These are phyloP conservation scores for Lentinus brumalis DNA, from an alignment of 768 basidiomycete genomes.

Conservation along the genomic window DNA sequence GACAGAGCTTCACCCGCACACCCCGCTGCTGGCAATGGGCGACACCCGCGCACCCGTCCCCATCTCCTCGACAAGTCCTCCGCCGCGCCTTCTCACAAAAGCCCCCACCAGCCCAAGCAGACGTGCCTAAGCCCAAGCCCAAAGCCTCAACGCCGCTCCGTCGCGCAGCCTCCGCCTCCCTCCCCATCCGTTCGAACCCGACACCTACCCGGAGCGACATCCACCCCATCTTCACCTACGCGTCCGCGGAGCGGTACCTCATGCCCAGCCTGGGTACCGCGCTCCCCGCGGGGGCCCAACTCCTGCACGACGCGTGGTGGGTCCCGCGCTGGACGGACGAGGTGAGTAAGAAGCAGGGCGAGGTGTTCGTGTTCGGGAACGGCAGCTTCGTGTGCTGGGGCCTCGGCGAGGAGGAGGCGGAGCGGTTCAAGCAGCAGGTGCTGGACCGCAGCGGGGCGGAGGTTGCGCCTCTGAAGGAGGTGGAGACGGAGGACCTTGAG, in stretches of 20 bases:
- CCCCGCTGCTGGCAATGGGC: slow-evolving; percentile 3
- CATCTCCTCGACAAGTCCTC: neutral
- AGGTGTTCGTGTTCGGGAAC: slow-evolving; percentile 86
- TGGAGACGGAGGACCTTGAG: slow-evolving; percentile 89
- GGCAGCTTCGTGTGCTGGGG: slow-evolving; percentile 94
- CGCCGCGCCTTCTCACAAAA: slow-evolving; percentile 2
- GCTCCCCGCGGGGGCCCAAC: slow-evolving; percentile 56
- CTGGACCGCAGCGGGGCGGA: slow-evolving; percentile 59
- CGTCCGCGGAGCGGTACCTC: slow-evolving; percentile 84
- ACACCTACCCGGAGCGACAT: slow-evolving; percentile 85
- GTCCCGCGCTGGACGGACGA: slow-evolving; percentile 63
- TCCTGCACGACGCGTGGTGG: slow-evolving; percentile 80
- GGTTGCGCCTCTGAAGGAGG: slow-evolving; percentile 61
- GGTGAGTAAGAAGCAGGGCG: slow-evolving; percentile 59
- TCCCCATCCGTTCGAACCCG: slow-evolving; percentile 83
- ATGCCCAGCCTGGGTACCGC: slow-evolving; percentile 60
- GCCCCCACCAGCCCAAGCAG: neutral
- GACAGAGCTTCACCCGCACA: neutral
- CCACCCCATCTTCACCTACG: slow-evolving; percentile 77
- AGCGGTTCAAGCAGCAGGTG: slow-evolving; percentile 64
- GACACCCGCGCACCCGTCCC: neutral
- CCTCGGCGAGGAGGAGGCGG: slow-evolving; percentile 72
- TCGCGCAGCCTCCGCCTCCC: slow-evolving; percentile 81
- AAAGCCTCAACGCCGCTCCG: slow-evolving; percentile 80
- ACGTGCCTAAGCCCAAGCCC: slow-evolving; percentile 53